Evolutionary conservation across 202 grass and related monocot species (phyloP).

Genomic region (Zoysia matrella): DNA sequence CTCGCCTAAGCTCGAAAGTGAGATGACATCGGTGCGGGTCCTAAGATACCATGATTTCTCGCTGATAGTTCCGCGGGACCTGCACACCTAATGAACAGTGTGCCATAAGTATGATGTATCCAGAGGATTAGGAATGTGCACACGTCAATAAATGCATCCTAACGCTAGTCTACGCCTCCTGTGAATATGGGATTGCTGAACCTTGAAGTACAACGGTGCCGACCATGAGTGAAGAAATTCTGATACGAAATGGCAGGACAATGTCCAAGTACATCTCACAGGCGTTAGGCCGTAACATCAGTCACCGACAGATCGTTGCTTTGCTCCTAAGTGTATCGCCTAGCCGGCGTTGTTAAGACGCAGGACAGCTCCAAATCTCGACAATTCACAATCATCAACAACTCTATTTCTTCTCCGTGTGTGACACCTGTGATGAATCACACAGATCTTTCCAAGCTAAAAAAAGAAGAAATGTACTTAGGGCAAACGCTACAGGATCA

Average conservation of each 20-base stretch:
- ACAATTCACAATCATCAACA: slow-evolving; percentile 42
- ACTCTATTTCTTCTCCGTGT: background rate
- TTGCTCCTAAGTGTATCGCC: slow-evolving; percentile 54
- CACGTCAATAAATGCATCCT: background rate
- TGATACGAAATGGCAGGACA: background rate
- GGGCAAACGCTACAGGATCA: too few species aligned
- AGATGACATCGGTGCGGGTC: background rate
- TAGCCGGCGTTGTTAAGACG: slow-evolving; percentile 15
- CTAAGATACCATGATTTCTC: background rate
- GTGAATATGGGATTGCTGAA: background rate
- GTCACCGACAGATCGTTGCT: slow-evolving; percentile 50
- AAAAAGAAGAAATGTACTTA: too few species aligned
- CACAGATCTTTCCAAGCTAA: background rate
- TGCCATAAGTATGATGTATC: slow-evolving; percentile 20
- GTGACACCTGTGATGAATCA: slow-evolving; percentile 4
- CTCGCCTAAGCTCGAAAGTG: slow-evolving; percentile 29
- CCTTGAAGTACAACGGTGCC: slow-evolving; percentile 8
- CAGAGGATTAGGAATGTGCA: slow-evolving; percentile 6
- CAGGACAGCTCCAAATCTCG: slow-evolving; percentile 22
- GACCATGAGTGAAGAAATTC: background rate
- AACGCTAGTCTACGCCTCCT: background rate
- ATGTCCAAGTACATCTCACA: background rate
- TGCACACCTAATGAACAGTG: background rate
- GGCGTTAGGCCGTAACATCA: background rate
- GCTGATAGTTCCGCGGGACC: too few species aligned